Conservation (phyloP, 2,329 filamentous ascomycete species). For the Catunica adiposa region DNA sequence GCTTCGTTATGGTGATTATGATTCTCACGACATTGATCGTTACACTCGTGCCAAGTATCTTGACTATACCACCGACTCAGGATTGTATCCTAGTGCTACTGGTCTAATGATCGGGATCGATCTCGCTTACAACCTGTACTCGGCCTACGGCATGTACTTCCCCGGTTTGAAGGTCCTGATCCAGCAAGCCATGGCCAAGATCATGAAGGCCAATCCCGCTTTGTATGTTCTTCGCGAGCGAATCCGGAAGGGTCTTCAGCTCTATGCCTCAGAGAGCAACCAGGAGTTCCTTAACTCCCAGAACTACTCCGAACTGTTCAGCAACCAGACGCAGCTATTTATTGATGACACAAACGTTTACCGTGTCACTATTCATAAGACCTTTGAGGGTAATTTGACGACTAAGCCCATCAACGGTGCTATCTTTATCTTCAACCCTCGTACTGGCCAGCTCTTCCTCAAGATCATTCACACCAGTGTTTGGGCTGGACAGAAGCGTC, state of each 20-base stretch:
- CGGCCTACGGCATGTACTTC: slow-evolving; percentile 97
- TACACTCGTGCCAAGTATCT: slow-evolving; percentile 97
- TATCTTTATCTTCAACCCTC: slow-evolving; percentile 99
- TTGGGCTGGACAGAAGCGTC: slow-evolving; percentile 97
- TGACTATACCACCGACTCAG: slow-evolving; percentile 96
- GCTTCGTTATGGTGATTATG: slow-evolving; percentile 91
- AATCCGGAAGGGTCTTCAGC: slow-evolving; percentile 92
- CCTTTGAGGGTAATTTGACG: slow-evolving; percentile 95
- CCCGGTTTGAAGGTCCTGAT: slow-evolving; percentile 87
- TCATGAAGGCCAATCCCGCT: slow-evolving; percentile 98
- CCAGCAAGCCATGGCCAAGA: slow-evolving; percentile 97
- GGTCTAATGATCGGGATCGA: slow-evolving; percentile 97
- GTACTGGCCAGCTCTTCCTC: slow-evolving; percentile 89
- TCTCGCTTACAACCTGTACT: slow-evolving; percentile 95
- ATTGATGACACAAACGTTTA: slow-evolving; percentile 99
- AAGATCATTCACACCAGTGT: slow-evolving; percentile 99
- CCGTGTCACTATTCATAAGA: slow-evolving; percentile 98
- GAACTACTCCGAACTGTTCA: slow-evolving; percentile 98
- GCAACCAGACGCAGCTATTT: slow-evolving; percentile 96
- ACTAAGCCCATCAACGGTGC: slow-evolving; percentile 99
- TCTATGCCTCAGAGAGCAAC: slow-evolving; percentile 96
- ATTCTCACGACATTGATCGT: slow-evolving; percentile 95
- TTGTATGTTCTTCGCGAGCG: slow-evolving; percentile 92
- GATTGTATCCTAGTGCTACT: slow-evolving; percentile 94
- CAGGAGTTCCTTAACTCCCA: slow-evolving; percentile 99